phyloP scores from a whole-genome alignment of 345 rosid genomes.

The Adansonia digitata region DNA sequence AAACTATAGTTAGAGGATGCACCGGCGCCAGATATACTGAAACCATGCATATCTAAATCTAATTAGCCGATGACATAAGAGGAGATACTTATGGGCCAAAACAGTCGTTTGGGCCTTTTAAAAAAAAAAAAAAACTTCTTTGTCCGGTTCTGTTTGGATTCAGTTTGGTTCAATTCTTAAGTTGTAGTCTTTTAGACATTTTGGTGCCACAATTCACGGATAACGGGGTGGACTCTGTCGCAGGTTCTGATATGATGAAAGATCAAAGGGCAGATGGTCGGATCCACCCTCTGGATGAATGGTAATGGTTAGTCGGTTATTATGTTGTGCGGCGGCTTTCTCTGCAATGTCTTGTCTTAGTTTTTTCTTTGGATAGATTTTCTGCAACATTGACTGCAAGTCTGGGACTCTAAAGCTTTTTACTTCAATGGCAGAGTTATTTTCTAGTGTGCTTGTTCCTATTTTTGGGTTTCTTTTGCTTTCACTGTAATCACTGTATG shows the following conservation, averaged over 20 bases:
- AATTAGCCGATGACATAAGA: background rate
- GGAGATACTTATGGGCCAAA: background rate
- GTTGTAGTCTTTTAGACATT: background rate
- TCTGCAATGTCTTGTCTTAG: background rate
- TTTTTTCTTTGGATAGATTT: too few relatives aligned
- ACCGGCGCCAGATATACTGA: background rate
- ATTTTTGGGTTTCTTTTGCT: too few relatives aligned
- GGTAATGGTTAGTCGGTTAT: background rate
- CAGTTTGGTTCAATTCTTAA: background rate
- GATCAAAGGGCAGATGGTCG: constrained; percentile 21
- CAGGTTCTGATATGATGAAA: background rate
- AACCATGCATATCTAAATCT: background rate
- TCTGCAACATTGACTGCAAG: too few relatives aligned
- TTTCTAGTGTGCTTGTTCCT: too few relatives aligned
- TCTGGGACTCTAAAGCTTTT: too few relatives aligned
- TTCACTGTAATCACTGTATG: too few relatives aligned
- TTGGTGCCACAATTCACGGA: too few relatives aligned
- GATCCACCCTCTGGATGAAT: constrained; percentile 32
- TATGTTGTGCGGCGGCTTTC: background rate
- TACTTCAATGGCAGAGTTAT: too few relatives aligned
- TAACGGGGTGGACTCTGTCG: background rate
- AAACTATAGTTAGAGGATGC: background rate
- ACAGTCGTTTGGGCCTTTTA: background rate
- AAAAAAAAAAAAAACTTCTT: too few relatives aligned
- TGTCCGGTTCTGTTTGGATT: background rate